These are phyloP conservation scores for Elaeis oleifera DNA, from an alignment of 202 grass and related monocot genomes.

Conservation along the genomic window DNA sequence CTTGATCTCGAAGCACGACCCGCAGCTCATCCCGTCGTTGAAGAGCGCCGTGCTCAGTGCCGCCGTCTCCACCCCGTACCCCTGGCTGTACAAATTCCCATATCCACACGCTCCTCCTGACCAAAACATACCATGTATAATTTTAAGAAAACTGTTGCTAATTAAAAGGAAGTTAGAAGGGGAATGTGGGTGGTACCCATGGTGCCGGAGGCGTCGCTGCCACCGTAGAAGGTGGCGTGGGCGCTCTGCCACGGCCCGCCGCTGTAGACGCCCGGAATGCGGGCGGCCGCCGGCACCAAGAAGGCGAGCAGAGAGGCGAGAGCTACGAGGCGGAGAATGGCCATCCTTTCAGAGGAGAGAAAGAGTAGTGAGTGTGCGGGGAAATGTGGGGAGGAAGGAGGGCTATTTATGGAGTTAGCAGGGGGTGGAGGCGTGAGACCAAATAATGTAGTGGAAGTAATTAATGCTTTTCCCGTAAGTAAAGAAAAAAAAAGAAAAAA, in stretches of 20 bases:
- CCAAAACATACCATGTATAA: neutral
- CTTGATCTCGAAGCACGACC: slow-evolving; percentile 76
- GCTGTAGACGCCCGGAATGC: slow-evolving; percentile 56
- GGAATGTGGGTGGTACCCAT: slow-evolving; percentile 36
- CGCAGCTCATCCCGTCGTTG: slow-evolving; percentile 51
- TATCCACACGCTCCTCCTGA: slow-evolving; percentile 71
- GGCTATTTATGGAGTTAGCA: slow-evolving; percentile 33
- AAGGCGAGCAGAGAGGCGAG: neutral
- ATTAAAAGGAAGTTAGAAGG: neutral
- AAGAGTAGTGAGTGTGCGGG: neutral
- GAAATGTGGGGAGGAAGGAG: neutral
- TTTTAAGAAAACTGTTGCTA: too few species aligned
- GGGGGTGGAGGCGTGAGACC: neutral
- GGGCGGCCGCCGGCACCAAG: slow-evolving; percentile 23
- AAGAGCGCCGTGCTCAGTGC: slow-evolving; percentile 94
- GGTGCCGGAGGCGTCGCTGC: slow-evolving; percentile 79
- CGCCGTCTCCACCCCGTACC: slow-evolving; percentile 74
- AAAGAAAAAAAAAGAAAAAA: neutral
- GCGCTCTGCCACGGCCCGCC: slow-evolving; percentile 59
- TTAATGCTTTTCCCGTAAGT: neutral
- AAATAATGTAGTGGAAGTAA: slow-evolving; percentile 29
- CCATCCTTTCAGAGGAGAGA: neutral
- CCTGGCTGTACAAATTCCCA: slow-evolving; percentile 70
- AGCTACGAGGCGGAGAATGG: neutral
- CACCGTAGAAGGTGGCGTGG: slow-evolving; percentile 90